Evolutionary conservation across 257 asterid genomes (phyloP).

Genomic region (Phtheirospermum japonicum): DNA sequence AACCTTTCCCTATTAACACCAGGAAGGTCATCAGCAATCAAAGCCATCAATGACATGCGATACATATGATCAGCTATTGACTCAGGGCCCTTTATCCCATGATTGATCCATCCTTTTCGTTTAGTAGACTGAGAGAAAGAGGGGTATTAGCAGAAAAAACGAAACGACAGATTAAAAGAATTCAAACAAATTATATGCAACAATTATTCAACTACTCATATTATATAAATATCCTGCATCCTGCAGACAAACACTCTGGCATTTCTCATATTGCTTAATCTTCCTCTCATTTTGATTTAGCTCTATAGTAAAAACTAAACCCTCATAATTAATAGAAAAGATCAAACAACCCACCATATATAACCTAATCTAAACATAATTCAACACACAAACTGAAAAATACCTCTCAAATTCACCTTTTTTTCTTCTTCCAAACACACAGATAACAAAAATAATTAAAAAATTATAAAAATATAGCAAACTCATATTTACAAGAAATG

Average conservation of each 20-base stretch:
- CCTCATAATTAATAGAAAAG: background rate
- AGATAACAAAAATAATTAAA: no score
- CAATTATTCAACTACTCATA: no score
- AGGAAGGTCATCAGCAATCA: conserved; percentile 78
- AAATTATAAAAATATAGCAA: background rate
- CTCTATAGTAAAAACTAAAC: no score
- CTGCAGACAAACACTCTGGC: no score
- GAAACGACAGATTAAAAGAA: background rate
- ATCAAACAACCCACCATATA: background rate
- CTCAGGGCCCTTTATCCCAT: conserved; percentile 80
- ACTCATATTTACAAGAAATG: background rate
- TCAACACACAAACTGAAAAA: conserved; percentile 5
- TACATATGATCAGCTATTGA: conserved; percentile 99
- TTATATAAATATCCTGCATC: no score
- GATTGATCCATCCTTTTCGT: conserved; percentile 96
- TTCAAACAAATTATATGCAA: background rate
- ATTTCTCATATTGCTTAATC: no score
- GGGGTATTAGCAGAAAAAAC: conserved; percentile 12
- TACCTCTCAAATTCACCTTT: conserved; percentile 8
- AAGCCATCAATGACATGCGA: conserved; percentile 93
- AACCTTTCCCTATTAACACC: conserved; percentile 95
- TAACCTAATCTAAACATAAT: conserved; percentile 2
- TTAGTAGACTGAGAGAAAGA: conserved; percentile 58
- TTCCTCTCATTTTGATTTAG: no score
- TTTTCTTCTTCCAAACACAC: no score